phyloP scores from a whole-genome alignment of 441 rosid species.

The Pelargonium myrrhifolium region DNA sequence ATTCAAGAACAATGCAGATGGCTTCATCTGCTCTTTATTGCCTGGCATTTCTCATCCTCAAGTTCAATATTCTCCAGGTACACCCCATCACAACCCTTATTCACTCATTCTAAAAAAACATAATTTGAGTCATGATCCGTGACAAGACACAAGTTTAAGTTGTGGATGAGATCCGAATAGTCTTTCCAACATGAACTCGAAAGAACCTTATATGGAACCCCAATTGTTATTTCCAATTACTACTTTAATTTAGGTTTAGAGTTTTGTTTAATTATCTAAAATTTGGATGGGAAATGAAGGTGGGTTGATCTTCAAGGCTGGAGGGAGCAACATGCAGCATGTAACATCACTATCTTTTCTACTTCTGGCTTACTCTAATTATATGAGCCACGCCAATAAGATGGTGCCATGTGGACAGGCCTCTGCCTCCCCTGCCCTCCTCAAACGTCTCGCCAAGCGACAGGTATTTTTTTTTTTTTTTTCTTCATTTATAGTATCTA shows the following conservation, averaged over 20 bases:
- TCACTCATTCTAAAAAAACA: too few species aligned
- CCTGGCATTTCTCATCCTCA: slow-evolving; percentile 55
- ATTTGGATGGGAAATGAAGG: slow-evolving; percentile 24
- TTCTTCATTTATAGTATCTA: too few species aligned
- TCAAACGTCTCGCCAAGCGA: slow-evolving; percentile 47
- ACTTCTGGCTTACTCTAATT: slow-evolving; percentile 61
- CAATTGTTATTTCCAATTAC: slow-evolving; percentile 13
- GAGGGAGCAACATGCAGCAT: slow-evolving; percentile 65
- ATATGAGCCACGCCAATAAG: slow-evolving; percentile 42
- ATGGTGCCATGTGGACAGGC: slow-evolving; percentile 58
- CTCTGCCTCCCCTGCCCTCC: slow-evolving; percentile 41
- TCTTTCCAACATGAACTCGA: too few species aligned
- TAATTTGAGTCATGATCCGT: too few species aligned
- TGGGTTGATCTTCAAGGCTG: slow-evolving; percentile 56
- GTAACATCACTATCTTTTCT: slow-evolving; percentile 69
- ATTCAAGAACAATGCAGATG: slow-evolving; percentile 58
- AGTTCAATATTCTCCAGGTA: slow-evolving; percentile 52
- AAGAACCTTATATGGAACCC: too few species aligned
- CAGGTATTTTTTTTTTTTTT: background rate
- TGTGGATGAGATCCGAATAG: too few species aligned
- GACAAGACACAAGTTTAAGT: too few species aligned
- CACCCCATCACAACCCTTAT: too few species aligned
- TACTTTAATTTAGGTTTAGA: slow-evolving; percentile 23
- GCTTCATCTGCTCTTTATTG: slow-evolving; percentile 56
- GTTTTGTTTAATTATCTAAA: background rate